Percentiles rank a stretch among this genome's conserved stretches.
phyloP scores from a whole-genome alignment of 1,284 basidiomycete genomes.

The Fomitopsis palustris region DNA sequence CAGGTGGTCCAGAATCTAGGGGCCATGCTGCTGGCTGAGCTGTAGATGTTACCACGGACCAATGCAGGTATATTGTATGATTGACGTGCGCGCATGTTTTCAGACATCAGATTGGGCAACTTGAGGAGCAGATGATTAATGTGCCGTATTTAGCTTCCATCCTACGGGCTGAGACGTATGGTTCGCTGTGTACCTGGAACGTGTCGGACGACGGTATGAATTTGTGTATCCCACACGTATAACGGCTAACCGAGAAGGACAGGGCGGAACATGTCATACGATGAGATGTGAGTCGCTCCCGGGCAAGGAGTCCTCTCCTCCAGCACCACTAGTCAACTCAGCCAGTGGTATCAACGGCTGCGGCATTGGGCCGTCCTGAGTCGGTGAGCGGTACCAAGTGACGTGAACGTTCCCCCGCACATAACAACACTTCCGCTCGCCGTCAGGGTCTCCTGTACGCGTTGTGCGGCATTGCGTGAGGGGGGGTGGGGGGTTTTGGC shows the following conservation, averaged over 20 bases:
- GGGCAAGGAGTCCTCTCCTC: not conserved
- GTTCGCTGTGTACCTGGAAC: not conserved
- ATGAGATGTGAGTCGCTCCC: not conserved
- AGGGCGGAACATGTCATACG: not conserved
- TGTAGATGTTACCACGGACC: conserved; percentile 35
- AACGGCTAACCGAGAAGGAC: not conserved
- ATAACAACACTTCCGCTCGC: not conserved
- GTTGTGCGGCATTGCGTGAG: not conserved
- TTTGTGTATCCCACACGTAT: not conserved
- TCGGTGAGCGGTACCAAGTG: not conserved
- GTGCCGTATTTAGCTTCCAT: not conserved
- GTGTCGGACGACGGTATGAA: not conserved
- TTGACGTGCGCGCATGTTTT: not conserved
- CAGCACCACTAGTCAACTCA: not conserved
- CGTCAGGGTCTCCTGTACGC: not conserved
- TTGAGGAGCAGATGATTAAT: not conserved
- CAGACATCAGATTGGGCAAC: not conserved
- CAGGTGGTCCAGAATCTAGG: conserved; percentile 93
- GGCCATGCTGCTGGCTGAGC: conserved; percentile 87
- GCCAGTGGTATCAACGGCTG: not conserved
- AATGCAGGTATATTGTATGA: conserved; percentile 4
- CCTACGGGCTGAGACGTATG: not conserved
- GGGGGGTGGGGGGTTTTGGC: not conserved
- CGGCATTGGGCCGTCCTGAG: not conserved
- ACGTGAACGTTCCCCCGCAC: not conserved